Conservation (phyloP, 108 stramenopile genomes). For the Fragilaria radians region DNA sequence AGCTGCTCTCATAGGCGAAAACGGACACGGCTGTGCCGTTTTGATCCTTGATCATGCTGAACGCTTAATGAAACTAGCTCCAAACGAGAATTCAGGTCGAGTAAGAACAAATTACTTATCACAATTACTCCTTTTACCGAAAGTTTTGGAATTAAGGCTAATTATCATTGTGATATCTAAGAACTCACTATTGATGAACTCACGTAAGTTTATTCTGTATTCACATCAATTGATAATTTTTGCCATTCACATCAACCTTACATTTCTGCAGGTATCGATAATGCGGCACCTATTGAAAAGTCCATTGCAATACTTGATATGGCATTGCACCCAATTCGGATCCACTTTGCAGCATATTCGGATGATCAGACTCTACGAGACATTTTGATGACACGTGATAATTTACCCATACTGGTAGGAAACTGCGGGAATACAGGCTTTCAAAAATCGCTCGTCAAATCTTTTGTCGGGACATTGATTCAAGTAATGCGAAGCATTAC, state of each 20-base stretch:
- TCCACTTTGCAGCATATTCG: conserved; percentile 45
- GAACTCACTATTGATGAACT: conserved; percentile 26
- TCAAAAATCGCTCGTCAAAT: conserved; percentile 10
- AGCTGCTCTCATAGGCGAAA: conserved; percentile 1
- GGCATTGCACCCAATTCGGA: conserved; percentile 34
- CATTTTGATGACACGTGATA: conserved; percentile 1
- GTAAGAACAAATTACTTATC: conserved; percentile 30
- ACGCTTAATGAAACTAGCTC: conserved; percentile 34
- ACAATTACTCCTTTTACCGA: conserved; percentile 53
- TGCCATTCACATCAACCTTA: conserved; percentile 1
- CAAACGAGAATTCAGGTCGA: conserved; percentile 9
- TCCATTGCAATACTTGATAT: conserved; percentile 31
- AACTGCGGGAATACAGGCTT: not conserved
- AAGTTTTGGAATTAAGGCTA: conserved; percentile 48
- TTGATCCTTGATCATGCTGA: conserved; percentile 67
- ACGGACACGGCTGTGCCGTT: conserved; percentile 29
- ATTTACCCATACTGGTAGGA: conserved; percentile 8
- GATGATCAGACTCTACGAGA: conserved; percentile 16
- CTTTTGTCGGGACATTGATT: conserved; percentile 49
- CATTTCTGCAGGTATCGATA: conserved; percentile 25
- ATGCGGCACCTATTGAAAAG: conserved; percentile 18
- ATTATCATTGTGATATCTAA: conserved; percentile 52
- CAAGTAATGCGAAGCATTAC: conserved; percentile 39
- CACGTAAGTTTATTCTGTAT: conserved; percentile 29
- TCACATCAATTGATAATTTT: not conserved